Percentiles rank a stretch among this genome's conserved stretches.
phyloP scores from a whole-genome alignment of 257 asterid genomes.

The Nicotiana tabacum region DNA sequence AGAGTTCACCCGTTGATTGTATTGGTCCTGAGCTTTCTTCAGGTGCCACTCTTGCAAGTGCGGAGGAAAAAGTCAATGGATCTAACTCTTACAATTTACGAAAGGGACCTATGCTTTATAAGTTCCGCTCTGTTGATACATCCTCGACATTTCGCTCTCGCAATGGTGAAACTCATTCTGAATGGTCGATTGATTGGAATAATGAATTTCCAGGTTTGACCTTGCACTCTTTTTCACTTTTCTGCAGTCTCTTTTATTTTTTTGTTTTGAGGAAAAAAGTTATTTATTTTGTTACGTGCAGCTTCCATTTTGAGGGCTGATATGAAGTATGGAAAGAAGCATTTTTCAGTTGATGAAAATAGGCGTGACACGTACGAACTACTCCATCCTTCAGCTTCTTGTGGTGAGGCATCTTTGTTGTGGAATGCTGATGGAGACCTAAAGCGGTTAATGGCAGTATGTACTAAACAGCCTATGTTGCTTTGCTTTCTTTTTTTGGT shows the following conservation, averaged over 20 bases:
- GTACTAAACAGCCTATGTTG: conserved; percentile 12
- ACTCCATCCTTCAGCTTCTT: conserved; percentile 30
- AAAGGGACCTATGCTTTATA: conserved; percentile 45
- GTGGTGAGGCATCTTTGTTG: conserved; percentile 28
- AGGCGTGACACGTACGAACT: conserved; percentile 69
- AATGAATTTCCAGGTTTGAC: conserved; percentile 80
- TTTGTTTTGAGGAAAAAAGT: not conserved
- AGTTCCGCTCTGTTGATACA: conserved; percentile 45
- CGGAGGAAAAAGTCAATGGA: conserved; percentile 51
- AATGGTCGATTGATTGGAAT: conserved; percentile 74
- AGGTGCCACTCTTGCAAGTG: conserved; percentile 45
- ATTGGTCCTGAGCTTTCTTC: conserved; percentile 49
- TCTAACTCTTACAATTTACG: conserved; percentile 70
- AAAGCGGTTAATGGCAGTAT: conserved; percentile 58
- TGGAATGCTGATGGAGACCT: conserved; percentile 42
- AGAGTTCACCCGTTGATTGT: conserved; percentile 49
- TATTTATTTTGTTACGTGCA: conserved; percentile 25
- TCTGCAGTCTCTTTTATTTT: not conserved
- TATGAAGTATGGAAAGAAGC: conserved; percentile 82
- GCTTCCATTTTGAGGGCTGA: conserved; percentile 82
- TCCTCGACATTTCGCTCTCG: conserved; percentile 40
- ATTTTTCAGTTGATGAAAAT: conserved; percentile 61
- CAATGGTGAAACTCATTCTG: conserved; percentile 60
- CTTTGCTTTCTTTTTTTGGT: conserved; percentile 6
- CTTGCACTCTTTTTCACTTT: not conserved